Evolutionary conservation across 2,329 filamentous ascomycete genomes (phyloP).

Genomic region (Mariannaea sp.): DNA sequence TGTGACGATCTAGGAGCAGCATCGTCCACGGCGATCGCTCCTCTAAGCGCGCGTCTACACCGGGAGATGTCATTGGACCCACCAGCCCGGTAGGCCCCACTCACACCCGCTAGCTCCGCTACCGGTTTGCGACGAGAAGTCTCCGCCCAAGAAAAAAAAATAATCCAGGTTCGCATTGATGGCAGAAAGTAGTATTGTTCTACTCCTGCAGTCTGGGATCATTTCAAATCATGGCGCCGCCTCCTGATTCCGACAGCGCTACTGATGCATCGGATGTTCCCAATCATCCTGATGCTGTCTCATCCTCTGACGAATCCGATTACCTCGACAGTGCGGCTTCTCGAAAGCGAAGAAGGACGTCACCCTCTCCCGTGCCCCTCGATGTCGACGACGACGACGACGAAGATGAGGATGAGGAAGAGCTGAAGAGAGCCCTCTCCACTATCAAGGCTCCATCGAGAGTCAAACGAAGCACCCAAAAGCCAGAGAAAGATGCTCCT

Average conservation of each 20-base stretch:
- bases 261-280: conserved; percentile 26
- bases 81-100: conserved; percentile 13
- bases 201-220: conserved; percentile 32
- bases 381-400: conserved; percentile 36
- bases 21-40: conserved; percentile 11
- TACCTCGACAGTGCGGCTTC: conserved; percentile 52
- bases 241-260: conserved; percentile 26
- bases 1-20: conserved; percentile 1
- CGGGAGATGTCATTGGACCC: conserved; percentile 19
- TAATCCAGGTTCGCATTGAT: conserved; percentile 26
- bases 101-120: conserved; percentile 23
- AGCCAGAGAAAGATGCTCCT: conserved; percentile 27
- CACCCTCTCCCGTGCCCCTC: conserved; percentile 28
- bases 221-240: conserved; percentile 30
- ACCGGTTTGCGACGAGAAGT: conserved; percentile 30
- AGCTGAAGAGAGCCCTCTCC: conserved; percentile 44
- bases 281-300: conserved; percentile 22
- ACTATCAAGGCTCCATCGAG: conserved; percentile 59
- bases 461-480: conserved; percentile 49
- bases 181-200: conserved; percentile 20
- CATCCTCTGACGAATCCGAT: conserved; percentile 51
- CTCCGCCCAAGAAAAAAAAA: conserved; percentile 41
- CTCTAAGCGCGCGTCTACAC: conserved; percentile 40
- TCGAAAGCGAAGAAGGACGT: conserved; percentile 53
- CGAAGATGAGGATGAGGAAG: conserved; percentile 41